Percentiles rank a stretch among this genome's conserved stretches.
Conservation (phyloP, 1,284 basidiomycete species). For the Ustilago esculenta region DNA sequence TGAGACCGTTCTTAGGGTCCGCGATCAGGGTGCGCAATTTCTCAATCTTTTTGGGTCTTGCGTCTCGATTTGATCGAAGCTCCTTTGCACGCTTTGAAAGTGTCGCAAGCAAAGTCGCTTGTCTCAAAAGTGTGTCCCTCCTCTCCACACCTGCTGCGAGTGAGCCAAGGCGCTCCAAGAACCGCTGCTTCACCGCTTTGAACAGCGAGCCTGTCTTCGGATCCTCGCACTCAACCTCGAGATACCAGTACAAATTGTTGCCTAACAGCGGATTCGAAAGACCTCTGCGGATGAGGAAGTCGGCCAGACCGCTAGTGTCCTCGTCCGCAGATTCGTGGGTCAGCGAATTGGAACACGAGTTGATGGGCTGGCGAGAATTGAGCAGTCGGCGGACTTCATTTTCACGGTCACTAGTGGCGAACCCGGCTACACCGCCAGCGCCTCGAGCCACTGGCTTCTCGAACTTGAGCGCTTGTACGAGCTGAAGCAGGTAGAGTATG, state of each 20-base stretch:
- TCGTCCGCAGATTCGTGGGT: conserved; percentile 6
- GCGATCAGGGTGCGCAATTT: conserved; percentile 83
- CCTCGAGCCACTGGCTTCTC: conserved; percentile 42
- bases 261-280: conserved; percentile 84
- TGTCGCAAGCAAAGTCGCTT: conserved; percentile 78
- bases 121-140: conserved; percentile 68
- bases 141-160: conserved; percentile 14
- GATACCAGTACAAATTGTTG: conserved; percentile 95
- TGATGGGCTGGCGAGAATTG: conserved; percentile 8
- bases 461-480: conserved; percentile 92
- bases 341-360: conserved; percentile 23
- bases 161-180: conserved; percentile 73
- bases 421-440: conserved; percentile 10
- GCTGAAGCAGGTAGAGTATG: conserved; percentile 88
- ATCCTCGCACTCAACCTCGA: conserved; percentile 91
- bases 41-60: conserved; percentile 95
- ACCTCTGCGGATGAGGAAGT: conserved; percentile 84
- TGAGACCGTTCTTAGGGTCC: conserved; percentile 80
- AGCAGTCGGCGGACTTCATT: conserved; percentile 10
- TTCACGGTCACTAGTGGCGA: conserved; percentile 21
- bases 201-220: conserved; percentile 84
- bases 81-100: conserved; percentile 86
- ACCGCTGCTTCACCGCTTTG: conserved; percentile 84
- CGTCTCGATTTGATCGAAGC: conserved; percentile 87
- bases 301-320: conserved; percentile 41